Base-by-base conservation (phyloP, 148 eudicot genomes). In the Beta vulgaris region DNA sequence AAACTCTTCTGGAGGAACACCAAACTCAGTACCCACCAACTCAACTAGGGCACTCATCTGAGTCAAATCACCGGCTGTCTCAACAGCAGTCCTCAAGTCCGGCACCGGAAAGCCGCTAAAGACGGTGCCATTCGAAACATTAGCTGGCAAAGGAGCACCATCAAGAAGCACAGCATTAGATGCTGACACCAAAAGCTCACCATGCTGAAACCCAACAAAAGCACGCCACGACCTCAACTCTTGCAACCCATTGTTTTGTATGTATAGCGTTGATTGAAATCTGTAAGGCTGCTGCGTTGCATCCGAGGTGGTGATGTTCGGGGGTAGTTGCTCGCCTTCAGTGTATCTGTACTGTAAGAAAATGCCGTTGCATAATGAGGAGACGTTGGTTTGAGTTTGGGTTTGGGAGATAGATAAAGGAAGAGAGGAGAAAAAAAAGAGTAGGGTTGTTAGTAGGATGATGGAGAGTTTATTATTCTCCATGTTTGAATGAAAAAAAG, bases 21-120 rank as follows among this genome's bases (percentile, higher is more conserved):
- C 96, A 23, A 85, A 91, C 83, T 91, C 89, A 11, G 92, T 88
- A 44, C 96, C 96, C 43, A 87, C 80, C 86, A 88, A 75, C 77
- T 77, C 76, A 13, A 73, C 82, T 43, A 3, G 26, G 32, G 85
- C 91, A 6, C 89, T 73, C 88, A 87, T 88, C 78, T 81, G 87
- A 19, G 46, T 77, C 36, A 53, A 18, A 64, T 91, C 91, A 0
- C 91, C 92, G 0, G 92, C 96, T 0, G 96, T 91, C 64, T 84
- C 68, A 4, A 82, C 78, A 5, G 79, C 96, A 7, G 92, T 81
- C 69, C 81, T 78, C 3, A 91, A 84, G 62, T 91, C 92, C 12
- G 72, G 46, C 13, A 28, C 35, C 34, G 82, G 82, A 29, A 34
- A 79, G 10, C 82, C 82, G 0, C 87, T 83, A 48, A 91, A 86